Conservation (phyloP, 2,329 filamentous ascomycete genomes). For the Plectosphaerella plurivora region DNA sequence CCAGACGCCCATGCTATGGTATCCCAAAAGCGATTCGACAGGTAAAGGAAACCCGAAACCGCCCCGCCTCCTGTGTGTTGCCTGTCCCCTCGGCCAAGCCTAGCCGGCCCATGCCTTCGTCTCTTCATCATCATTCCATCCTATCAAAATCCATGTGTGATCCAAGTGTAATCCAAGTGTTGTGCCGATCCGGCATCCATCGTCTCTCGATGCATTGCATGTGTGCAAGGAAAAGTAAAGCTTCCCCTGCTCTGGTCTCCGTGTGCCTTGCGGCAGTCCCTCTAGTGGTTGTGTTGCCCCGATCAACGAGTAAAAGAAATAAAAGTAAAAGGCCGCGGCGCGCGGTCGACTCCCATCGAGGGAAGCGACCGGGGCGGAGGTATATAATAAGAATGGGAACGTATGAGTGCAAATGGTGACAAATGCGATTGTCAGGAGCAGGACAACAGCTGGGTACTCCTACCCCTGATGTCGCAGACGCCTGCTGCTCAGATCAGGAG, state of each 20-base stretch:
- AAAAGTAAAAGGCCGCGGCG: constrained; percentile 14
- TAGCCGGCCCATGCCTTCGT: constrained; percentile 8
- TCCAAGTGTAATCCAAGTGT: constrained; percentile 10
- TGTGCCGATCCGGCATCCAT: not conserved
- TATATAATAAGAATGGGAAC: not conserved
- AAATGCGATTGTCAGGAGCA: too few relatives aligned
- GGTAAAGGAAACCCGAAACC: not conserved
- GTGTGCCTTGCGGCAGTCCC: constrained; percentile 34
- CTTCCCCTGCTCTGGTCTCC: constrained; percentile 4
- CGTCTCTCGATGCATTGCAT: constrained; percentile 10
- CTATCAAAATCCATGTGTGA: constrained; percentile 5
- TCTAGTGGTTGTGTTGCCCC: constrained; percentile 19
- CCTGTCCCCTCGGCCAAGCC: constrained; percentile 10
- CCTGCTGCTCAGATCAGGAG: constrained; percentile 65
- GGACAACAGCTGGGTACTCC: constrained; percentile 10
- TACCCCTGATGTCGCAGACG: constrained; percentile 3
- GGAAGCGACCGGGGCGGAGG: not conserved
- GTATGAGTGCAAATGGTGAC: not conserved
- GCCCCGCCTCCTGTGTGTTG: constrained; percentile 5
- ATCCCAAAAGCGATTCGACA: constrained; percentile 2
- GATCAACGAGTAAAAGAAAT: constrained; percentile 12
- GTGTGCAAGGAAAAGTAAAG: not conserved
- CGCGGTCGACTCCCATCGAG: not conserved
- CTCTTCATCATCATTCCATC: constrained; percentile 1
- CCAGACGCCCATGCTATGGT: constrained; percentile 1